These are phyloP conservation scores for Neopestalotiopsis rosae DNA, from an alignment of 2,329 filamentous ascomycete genomes.

Conservation along the genomic window DNA sequence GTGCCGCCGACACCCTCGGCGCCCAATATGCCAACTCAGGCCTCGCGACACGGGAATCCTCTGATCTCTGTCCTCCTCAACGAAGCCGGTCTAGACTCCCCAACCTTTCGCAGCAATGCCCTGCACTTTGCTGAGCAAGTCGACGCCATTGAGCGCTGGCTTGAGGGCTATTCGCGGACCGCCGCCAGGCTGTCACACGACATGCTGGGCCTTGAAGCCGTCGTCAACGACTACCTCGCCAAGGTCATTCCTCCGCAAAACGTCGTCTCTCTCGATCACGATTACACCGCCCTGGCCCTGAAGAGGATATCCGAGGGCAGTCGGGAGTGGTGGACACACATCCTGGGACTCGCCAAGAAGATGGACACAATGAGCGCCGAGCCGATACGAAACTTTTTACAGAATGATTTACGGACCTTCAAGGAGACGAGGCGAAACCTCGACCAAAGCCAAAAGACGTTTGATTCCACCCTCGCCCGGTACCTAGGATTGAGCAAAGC, in stretches of 20 bases:
- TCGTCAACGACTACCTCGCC: conserved; percentile 77
- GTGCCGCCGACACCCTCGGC: conserved; percentile 26
- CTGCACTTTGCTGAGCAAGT: conserved; percentile 91
- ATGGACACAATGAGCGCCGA: conserved; percentile 80
- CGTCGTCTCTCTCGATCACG: conserved; percentile 87
- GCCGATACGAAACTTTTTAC: conserved; percentile 79
- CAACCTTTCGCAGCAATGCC: conserved; percentile 88
- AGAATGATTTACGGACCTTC: conserved; percentile 81
- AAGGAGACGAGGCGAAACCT: conserved; percentile 81
- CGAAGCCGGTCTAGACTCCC: conserved; percentile 95
- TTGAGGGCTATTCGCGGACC: conserved; percentile 65
- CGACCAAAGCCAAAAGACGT: conserved; percentile 81
- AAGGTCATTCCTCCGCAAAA: conserved; percentile 76
- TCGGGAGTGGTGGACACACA: conserved; percentile 84
- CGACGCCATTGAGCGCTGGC: conserved; percentile 90
- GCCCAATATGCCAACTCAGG: conserved; percentile 21
- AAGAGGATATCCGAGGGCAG: conserved; percentile 85
- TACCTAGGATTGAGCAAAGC: conserved; percentile 88
- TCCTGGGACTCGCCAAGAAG: conserved; percentile 75
- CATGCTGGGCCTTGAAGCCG: conserved; percentile 76
- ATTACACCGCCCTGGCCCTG: conserved; percentile 89
- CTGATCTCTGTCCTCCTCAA: conserved; percentile 81
- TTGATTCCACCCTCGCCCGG: conserved; percentile 80
- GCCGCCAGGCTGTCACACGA: conserved; percentile 63
- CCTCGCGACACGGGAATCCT: conserved; percentile 39